Evolutionary conservation across 2,329 filamentous ascomycete species (phyloP).

Genomic region (Fusarium transvaalense): DNA sequence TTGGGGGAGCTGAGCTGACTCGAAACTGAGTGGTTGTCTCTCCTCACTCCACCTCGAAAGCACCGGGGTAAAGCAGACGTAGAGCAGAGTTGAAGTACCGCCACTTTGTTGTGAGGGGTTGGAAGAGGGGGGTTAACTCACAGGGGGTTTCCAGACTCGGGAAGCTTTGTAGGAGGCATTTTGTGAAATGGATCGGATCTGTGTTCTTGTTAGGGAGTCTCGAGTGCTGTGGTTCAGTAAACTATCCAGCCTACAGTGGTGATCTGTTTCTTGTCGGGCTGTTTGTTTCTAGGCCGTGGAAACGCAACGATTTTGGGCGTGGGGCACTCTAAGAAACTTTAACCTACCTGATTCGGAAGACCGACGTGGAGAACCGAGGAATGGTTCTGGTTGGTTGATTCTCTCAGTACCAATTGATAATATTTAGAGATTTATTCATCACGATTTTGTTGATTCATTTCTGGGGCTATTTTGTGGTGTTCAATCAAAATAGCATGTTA

Average conservation of each 20-base stretch:
- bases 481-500: not conserved
- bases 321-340: conserved; percentile 24
- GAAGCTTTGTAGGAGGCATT: conserved; percentile 62
- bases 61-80: conserved; percentile 21
- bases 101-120: conserved; percentile 19
- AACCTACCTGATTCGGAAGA: conserved; percentile 19
- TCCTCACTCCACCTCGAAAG: conserved; percentile 39
- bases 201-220: conserved; percentile 18
- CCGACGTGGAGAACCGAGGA: conserved; percentile 20
- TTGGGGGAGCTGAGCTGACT: conserved; percentile 35
- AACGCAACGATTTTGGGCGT: conserved; percentile 26
- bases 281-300: conserved; percentile 6
- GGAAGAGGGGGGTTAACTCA: conserved; percentile 50
- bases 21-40: conserved; percentile 29
- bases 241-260: conserved; percentile 10
- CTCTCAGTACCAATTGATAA: not conserved
- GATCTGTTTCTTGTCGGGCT: conserved; percentile 22
- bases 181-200: conserved; percentile 5
- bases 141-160: conserved; percentile 62
- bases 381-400: conserved; percentile 21
- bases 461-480: not conserved
- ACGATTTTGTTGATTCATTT: not conserved
- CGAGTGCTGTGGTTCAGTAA: conserved; percentile 13
- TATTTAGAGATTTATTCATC: not conserved
- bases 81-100: conserved; percentile 15